Base-by-base conservation (phyloP, 352 stramenopile species). In the Globisporangium nagaii region DNA sequence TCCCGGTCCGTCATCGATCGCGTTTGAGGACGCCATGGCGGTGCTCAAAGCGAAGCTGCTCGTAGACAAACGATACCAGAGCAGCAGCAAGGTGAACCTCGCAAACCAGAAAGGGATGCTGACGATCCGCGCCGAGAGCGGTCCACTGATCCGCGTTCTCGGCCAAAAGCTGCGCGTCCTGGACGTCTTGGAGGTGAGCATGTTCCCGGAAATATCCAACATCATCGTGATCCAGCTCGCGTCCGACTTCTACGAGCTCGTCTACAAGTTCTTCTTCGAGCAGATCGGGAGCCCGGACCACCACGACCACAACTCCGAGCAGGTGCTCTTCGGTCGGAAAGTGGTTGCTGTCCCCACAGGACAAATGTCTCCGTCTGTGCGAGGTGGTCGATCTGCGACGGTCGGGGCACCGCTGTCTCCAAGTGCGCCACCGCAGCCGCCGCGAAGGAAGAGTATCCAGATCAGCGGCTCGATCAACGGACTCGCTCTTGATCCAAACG, bases 211-310 rank as follows among this genome's bases (percentile, higher is more conserved):
- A 41, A 72, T 93, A 12, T 71, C 73, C 19, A 90, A 93, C 50
- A 84, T 89, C 65, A 89, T 93, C 37, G 76, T 90, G 20, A 91
- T 93, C 49, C 83, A 93, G 53, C 70, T 93, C 1, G 78, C 80
- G 0, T 64, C 74, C 10, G 83, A 93, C 39, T 91, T 93, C 35
- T 93, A 91, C 53, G 83, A 91, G 1, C 65, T 93, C 8, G 64
- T 93, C 17, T 83, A 86, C 63, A 93, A 90, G 58, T 93, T 90
- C 34, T 90, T 93, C 68, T 93, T 93, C 35, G 77, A 85, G 41
- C 71, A 79, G 2, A 65, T 76, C 28, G 42, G 31, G 0, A 36
- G 31, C 17, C 45, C 64, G 4, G 60, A 60, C 25, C 69, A 70
- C 24, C 60, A 75, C 13, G 72, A 72, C 15, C 25, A 54, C 11